Evolutionary conservation across 129 eudicot genomes (phyloP), one percentile per base, ranked within the genome.

Genomic region (Centella asiatica): DNA sequence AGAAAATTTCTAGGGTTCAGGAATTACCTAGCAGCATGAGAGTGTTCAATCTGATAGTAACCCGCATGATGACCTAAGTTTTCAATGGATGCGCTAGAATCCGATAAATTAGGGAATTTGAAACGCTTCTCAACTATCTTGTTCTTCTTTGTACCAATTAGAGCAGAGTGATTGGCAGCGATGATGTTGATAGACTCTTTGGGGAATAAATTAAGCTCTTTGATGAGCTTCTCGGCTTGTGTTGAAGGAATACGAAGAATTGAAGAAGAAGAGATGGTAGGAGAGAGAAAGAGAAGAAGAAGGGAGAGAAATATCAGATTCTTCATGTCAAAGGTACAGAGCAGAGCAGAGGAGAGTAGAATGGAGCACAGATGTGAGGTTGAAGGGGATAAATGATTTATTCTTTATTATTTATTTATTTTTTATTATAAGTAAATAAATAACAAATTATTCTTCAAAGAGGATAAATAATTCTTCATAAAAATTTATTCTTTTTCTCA

Each of bases 51-150:
- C 80, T 81, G 71, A 51, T 85, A 89, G 61, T 89, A 89, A 58
- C 97, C 97, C 28, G 95, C 95, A 72, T 89, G 95, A 69, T 89
- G 97, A 46, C 95, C 95, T 33, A 89, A 62, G 24, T 83, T 86
- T 26, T 83, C 81, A 22, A 71, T 71, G 24, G 95, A 75, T 14
- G 50, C 81, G 2, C 18, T 40, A 1, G 68, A 50, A 67, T 73
- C 77, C 8, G 27, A 60, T 64, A 81, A 80, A 64, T 77, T 58
- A n/a, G 92, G 95, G 45, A 89, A 83, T 45, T 17, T 76, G 28
- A 89, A 72, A n/a, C 66, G 68, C 79, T 67, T 80, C 81, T 89
- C 97, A 17, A 89, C 86, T n/a, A 89, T 34, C 69, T 40, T 40
- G 34, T 34, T 57, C 0, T 11, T 3, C 27, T 58, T 85, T 37